Conservation (phyloP, 179 eudicot genomes). For the Nepenthes alata region DNA sequence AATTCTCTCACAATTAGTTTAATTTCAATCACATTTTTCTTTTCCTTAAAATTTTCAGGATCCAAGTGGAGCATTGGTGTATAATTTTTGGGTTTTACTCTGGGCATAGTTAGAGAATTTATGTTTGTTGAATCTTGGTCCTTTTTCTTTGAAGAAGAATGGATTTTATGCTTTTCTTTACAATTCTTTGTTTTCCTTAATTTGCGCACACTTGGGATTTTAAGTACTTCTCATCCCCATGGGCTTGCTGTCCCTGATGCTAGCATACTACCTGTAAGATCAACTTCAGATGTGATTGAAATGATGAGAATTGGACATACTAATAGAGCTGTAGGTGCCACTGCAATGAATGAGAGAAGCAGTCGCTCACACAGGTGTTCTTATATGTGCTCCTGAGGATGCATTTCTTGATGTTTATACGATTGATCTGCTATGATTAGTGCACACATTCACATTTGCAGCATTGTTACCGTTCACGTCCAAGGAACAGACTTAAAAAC, state of each 20-base stretch:
- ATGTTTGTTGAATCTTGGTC: not conserved
- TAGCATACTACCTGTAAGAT: constrained; percentile 52
- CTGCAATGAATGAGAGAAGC: constrained; percentile 91
- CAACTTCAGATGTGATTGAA: constrained; percentile 58
- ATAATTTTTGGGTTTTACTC: too few species aligned
- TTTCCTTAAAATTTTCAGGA: too few species aligned
- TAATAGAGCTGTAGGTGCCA: constrained; percentile 63
- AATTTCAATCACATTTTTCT: too few species aligned
- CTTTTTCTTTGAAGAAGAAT: constrained; percentile 1
- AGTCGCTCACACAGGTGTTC: constrained; percentile 91
- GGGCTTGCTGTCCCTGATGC: constrained; percentile 97
- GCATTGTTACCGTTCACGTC: constrained; percentile 68
- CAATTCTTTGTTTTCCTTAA: constrained; percentile 40
- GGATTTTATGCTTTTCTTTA: not conserved
- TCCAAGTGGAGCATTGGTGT: too few species aligned
- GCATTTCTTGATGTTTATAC: not conserved
- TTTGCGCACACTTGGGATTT: constrained; percentile 67
- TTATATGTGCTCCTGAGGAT: not conserved
- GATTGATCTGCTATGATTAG: not conserved
- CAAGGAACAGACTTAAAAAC: constrained; percentile 65
- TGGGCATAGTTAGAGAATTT: too few species aligned
- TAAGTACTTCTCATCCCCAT: constrained; percentile 48
- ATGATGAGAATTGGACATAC: constrained; percentile 66
- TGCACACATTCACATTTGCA: constrained; percentile 15
- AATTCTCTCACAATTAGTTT: too few species aligned